phyloP scores from a whole-genome alignment of 2,329 filamentous ascomycete genomes.

The Colletotrichum sp. region DNA sequence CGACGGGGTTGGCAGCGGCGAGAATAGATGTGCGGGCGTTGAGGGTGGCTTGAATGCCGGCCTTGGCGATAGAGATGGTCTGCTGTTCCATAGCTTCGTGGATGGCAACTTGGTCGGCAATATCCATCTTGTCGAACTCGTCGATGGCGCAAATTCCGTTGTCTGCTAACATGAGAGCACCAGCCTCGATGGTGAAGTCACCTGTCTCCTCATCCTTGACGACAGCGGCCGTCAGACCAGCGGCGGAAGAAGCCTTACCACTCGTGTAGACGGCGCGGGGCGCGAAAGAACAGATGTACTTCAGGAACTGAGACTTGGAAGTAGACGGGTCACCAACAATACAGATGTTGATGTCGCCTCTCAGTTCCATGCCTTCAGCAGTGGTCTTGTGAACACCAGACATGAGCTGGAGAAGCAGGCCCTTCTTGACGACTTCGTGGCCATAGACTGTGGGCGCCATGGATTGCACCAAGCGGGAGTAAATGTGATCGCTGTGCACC shows the following conservation, averaged over 20 bases:
- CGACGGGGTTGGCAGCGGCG: conserved; percentile 94
- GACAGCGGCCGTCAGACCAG: conserved; percentile 95
- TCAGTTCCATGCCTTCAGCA: conserved; percentile 90
- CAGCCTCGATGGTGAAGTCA: conserved; percentile 98
- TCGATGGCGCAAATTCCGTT: conserved; percentile 98
- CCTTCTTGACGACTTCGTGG: conserved; percentile 97
- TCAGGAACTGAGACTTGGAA: conserved; percentile 96
- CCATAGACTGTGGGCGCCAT: conserved; percentile 97
- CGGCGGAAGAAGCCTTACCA: conserved; percentile 95
- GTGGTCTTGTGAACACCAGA: conserved; percentile 94
- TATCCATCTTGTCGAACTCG: conserved; percentile 99
- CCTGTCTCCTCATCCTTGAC: conserved; percentile 98
- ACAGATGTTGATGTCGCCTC: conserved; percentile 98
- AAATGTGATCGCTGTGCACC: conserved; percentile 96
- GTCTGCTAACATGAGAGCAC: conserved; percentile 95
- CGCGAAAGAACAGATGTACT: conserved; percentile 97
- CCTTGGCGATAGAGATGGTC: conserved; percentile 98
- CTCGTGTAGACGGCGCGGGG: conserved; percentile 97
- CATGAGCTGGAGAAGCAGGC: conserved; percentile 90
- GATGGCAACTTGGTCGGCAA: conserved; percentile 95
- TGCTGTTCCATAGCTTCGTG: conserved; percentile 99
- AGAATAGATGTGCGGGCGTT: conserved; percentile 96
- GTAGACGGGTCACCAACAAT: conserved; percentile 97
- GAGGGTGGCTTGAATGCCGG: conserved; percentile 95
- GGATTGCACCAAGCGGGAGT: conserved; percentile 88